Conservation (phyloP, 106 monocot species). For the Dioscorea dumetorum region DNA sequence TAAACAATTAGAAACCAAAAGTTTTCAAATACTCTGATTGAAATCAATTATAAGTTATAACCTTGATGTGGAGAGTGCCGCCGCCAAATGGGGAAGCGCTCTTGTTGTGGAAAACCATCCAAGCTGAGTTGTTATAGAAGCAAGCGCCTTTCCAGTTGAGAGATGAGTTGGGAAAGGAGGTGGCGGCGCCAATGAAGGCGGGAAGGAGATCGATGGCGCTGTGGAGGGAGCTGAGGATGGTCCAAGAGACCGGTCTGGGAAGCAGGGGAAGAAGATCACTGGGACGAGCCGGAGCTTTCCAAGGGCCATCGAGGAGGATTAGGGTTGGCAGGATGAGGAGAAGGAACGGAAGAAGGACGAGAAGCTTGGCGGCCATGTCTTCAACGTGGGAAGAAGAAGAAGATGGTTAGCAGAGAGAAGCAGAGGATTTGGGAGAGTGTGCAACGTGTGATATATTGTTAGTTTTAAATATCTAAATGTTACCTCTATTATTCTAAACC, state of each 20-base stretch:
- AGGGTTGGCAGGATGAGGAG: too few species aligned
- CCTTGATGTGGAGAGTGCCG: conserved; percentile 65
- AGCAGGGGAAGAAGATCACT: conserved; percentile 38
- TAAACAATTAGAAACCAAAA: not conserved
- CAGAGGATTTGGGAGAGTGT: too few species aligned
- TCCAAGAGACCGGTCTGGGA: conserved; percentile 15
- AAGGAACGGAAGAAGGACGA: too few species aligned
- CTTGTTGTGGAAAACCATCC: conserved; percentile 67
- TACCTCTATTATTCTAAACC: too few species aligned
- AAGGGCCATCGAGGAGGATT: too few species aligned
- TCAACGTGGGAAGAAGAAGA: too few species aligned
- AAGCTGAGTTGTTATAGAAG: conserved; percentile 53
- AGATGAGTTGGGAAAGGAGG: conserved; percentile 2
- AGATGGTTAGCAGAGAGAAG: too few species aligned
- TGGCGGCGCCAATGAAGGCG: conserved; percentile 35
- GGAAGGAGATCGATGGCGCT: conserved; percentile 37
- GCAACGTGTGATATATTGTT: too few species aligned
- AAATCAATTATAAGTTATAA: conserved; percentile 6
- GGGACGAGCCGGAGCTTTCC: conserved; percentile 18
- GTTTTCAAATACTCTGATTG: not conserved
- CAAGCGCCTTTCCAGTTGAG: conserved; percentile 70
- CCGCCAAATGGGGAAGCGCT: conserved; percentile 41
- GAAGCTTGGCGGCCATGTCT: too few species aligned
- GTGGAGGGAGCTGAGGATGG: conserved; percentile 23
- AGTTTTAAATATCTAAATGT: too few species aligned